phyloP scores from a whole-genome alignment of 768 basidiomycete genomes.

The Gymnopilus junonius region DNA sequence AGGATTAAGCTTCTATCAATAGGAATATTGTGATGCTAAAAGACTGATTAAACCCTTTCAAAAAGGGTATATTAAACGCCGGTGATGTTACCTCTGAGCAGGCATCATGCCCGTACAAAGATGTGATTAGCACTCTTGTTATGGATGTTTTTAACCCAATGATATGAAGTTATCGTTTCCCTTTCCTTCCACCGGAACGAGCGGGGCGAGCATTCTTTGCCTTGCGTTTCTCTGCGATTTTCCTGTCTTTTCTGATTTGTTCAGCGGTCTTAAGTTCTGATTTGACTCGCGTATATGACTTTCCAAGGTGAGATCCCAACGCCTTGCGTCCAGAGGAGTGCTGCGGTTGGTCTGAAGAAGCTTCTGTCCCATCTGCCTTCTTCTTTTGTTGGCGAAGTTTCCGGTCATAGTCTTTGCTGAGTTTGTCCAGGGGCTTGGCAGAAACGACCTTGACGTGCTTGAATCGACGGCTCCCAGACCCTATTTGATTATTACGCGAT shows the following conservation, averaged over 20 bases:
- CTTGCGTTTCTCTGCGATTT: constrained; percentile 62
- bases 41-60: too few species aligned
- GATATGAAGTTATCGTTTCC: constrained; percentile 38
- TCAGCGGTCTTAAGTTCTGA: constrained; percentile 86
- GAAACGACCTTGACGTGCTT: constrained; percentile 67
- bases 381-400: constrained; percentile 69
- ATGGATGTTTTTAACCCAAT: neutral
- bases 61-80: too few species aligned
- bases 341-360: constrained; percentile 6
- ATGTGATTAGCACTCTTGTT: neutral
- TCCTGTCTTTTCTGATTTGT: constrained; percentile 82
- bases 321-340: constrained; percentile 29
- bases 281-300: constrained; percentile 67
- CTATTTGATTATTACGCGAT: constrained; percentile 32
- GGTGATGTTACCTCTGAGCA: neutral
- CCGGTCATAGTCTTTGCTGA: constrained; percentile 72
- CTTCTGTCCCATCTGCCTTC: constrained; percentile 44
- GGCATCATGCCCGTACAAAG: neutral
- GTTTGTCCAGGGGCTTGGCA: constrained; percentile 81
- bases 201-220: constrained; percentile 84
- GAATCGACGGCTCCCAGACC: constrained; percentile 63
- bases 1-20: too few species aligned
- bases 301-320: constrained; percentile 56
- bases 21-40: too few species aligned
- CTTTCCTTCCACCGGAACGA: constrained; percentile 38